Base-by-base conservation (phyloP, 352 stramenopile species). In the Phytophthora meadii region DNA sequence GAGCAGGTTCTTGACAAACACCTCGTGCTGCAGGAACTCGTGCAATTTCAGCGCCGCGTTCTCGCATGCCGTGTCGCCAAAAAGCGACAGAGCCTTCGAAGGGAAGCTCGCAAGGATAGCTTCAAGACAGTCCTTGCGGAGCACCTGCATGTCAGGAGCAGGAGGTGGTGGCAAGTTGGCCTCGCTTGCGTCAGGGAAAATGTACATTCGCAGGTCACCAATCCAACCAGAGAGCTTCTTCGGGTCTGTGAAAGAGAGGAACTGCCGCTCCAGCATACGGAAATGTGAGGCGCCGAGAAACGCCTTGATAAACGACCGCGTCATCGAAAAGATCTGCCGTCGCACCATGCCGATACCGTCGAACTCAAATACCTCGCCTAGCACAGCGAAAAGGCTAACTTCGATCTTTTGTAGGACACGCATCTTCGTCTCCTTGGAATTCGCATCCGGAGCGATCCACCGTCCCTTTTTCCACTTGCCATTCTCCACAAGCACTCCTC, bases 1-100 rank as follows among this genome's bases (percentile, higher is more conserved):
- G 27, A 91, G 52, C 52, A 96, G 54, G 55, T 94, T 96, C 75
- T 94, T 94, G 34, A 94, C 77, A 64, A 94, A 90, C n/a, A 91
- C 72, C 55, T 94, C 84, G 74, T 94, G 86, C 74, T 96, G 88
- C 56, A 94, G 49, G 46, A 96, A 94, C 67, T 94, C 87, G 63
- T 94, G 86, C 41, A 96, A 69, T 72, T 96, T 95, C 56, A 91
- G 73, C 45, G 82, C 81, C 41, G 82, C 87, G 61, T 89, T 92
- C 57, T 88, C 76, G 45, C 81, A 89, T 24, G 87, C 82, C 19
- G 61, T 83, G 17, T 95, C 85, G 52, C 88, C 88, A 37, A 95
- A 88, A 50, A 95, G 79, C 52, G 85, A 93, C 48, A 91, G 64
- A 37, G 83, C 75, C 30, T 81, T 87, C 9, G 84, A 87, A 17